Evolutionary conservation across 2,329 filamentous ascomycete genomes (phyloP), one percentile per base, ranked within the genome.

Genomic region (Ophiobolus disseminans): DNA sequence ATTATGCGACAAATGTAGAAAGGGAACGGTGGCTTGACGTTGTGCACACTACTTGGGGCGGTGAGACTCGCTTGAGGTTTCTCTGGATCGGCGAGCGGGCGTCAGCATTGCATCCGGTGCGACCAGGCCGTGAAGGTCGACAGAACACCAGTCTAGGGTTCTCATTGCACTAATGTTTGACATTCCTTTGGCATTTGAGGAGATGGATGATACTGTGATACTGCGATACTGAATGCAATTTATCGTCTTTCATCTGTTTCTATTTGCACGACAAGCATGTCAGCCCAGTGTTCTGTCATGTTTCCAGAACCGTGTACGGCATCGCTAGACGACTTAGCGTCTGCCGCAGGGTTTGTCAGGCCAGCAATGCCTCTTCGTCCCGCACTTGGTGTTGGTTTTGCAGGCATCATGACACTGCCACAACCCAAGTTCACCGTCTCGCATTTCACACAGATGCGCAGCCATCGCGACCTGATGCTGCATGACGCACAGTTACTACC

Each of bases 401-500:
- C 48, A 44, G 39, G 34, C 19, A 35, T 35, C 13, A 26, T 36
- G 26, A 52, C 55, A 57, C 60, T 54, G 62, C 58, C 60, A 58
- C 56, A 51, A 25, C 20, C n/a, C 34, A 45, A 28, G 38, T 43
- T 55, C 51, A 58, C 58, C 52, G 57, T 48, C 40, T 54, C 41
- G 38, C 40, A 40, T 39, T 25, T 40, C 37, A 38, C 36, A 41
- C 32, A 26, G 30, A 48, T 58, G 55, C 54, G 56, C 58, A 56
- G 57, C 23, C 45, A 45, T 53, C 50, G n/a, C n/a, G n/a, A 49
- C 45, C 37, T 30, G 16, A 37, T 52, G 37, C 41, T 60, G 50
- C 50, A 55, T 59, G 60, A 54, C 58, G 60, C 60, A 57, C 34
- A 21, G 34, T 19, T 26, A 25, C 48, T 46, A 32, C 36, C 42